These are phyloP conservation scores for Austroboletus niveus DNA, from an alignment of 1,284 basidiomycete genomes.

Conservation along the genomic window DNA sequence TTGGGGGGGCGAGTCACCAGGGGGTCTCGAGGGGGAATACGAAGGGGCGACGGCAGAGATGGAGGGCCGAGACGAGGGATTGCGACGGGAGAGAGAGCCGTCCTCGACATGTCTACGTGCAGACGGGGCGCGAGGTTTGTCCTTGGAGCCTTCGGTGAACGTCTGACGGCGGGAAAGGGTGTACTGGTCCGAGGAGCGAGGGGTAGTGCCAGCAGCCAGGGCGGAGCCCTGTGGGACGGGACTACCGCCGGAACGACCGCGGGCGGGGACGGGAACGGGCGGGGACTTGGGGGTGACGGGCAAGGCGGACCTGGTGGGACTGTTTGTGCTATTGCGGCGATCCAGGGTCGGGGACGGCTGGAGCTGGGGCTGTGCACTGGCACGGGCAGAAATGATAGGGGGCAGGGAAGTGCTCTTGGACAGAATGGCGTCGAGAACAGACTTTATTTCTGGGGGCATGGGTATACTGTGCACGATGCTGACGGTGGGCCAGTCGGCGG, in stretches of 20 bases:
- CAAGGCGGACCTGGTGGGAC: conserved; percentile 34
- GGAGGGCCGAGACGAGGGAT: conserved; percentile 43
- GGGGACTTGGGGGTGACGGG: conserved; percentile 33
- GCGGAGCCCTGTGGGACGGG: conserved; percentile 28
- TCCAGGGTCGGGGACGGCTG: conserved; percentile 40
- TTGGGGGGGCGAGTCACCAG: conserved; percentile 18
- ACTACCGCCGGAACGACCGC: conserved; percentile 34
- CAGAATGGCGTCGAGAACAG: conserved; percentile 54
- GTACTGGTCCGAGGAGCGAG: conserved; percentile 41
- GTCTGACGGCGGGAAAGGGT: conserved; percentile 47
- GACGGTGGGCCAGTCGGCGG: conserved; percentile 79
- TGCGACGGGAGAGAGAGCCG: conserved; percentile 46
- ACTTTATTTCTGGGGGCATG: conserved; percentile 68
- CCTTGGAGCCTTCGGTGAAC: conserved; percentile 41
- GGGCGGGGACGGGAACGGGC: conserved; percentile 30
- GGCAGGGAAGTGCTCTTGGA: conserved; percentile 30
- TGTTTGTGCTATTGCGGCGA: conserved; percentile 48
- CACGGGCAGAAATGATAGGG: conserved; percentile 24
- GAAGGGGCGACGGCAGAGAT: conserved; percentile 42
- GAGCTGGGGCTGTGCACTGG: conserved; percentile 21
- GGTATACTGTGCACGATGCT: conserved; percentile 66
- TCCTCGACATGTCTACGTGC: conserved; percentile 56
- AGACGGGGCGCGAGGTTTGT: conserved; percentile 57
- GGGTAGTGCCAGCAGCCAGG: conserved; percentile 25
- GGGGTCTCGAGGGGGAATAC: conserved; percentile 26